phyloP scores from a whole-genome alignment of 169 alveolate species.

The Plasmodium vivax region DNA sequence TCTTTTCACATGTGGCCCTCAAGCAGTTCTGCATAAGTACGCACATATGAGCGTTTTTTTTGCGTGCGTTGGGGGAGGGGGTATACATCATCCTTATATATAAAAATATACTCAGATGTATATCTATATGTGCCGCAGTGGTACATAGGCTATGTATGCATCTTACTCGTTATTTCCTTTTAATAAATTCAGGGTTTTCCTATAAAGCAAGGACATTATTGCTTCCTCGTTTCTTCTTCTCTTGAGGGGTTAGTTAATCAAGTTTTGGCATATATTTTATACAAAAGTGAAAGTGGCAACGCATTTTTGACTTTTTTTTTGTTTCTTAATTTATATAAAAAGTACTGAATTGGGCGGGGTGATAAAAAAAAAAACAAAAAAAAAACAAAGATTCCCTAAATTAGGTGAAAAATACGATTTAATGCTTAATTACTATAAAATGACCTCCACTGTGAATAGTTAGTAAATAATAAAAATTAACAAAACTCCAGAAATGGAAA shows the following conservation, averaged over 20 bases:
- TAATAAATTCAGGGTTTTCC: slow-evolving; percentile 25
- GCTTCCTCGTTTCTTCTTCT: slow-evolving; percentile 3
- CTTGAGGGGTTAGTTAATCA: not conserved
- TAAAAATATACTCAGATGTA: not conserved
- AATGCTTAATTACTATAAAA: not conserved
- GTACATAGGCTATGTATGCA: slow-evolving; percentile 1
- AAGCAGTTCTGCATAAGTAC: not conserved
- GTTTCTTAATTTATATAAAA: not conserved
- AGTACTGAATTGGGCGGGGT: not conserved
- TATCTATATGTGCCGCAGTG: not conserved
- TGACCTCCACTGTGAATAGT: not conserved
- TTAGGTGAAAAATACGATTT: not conserved
- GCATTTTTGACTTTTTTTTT: slow-evolving; percentile 24
- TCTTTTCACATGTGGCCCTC: not conserved
- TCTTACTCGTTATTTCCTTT: slow-evolving; percentile 52
- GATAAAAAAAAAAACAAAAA: not conserved
- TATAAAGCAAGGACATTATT: slow-evolving; percentile 38
- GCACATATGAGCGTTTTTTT: not conserved
- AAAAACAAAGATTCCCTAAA: not conserved
- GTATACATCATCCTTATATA: not conserved
- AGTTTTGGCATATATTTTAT: slow-evolving; percentile 17
- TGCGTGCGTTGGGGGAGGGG: not conserved
- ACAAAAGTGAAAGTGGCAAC: not conserved
- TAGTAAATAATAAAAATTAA: not conserved
- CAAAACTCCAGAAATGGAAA: not conserved